Evolutionary conservation across 2,329 filamentous ascomycete species (phyloP).

Genomic region (Trichoderma sp.): DNA sequence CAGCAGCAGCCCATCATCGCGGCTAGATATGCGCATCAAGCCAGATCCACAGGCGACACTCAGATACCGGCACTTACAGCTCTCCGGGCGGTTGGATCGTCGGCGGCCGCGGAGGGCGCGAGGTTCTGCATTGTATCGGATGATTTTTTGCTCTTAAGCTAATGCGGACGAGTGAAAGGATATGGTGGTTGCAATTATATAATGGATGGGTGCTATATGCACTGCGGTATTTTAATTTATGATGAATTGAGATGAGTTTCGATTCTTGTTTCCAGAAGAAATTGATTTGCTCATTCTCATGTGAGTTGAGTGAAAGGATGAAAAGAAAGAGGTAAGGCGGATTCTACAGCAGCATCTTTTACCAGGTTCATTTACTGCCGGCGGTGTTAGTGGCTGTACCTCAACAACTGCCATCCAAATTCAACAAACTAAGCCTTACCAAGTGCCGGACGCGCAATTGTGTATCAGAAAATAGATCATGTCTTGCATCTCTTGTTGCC

Average conservation of each 20-base stretch:
- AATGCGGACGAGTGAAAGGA: not conserved
- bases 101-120: constrained; percentile 36
- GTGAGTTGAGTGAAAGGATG: not conserved
- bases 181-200: not conserved
- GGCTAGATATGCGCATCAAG: not conserved
- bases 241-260: not conserved
- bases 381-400: not conserved
- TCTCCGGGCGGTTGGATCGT: constrained; percentile 38
- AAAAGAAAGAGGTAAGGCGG: not conserved
- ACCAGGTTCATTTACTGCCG: not conserved
- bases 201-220: not conserved
- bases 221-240: not conserved
- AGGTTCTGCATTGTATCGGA: constrained; percentile 18
- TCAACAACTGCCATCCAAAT: not conserved
- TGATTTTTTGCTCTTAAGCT: not conserved
- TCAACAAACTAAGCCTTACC: not conserved
- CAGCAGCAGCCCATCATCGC: not conserved
- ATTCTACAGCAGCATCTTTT: not conserved
- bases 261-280: not conserved
- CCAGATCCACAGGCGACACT: not conserved
- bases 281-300: not conserved
- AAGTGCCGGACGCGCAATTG: not conserved
- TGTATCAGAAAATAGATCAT: not conserved
- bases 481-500: not conserved
- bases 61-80: constrained; percentile 37